phyloP scores from a whole-genome alignment of 257 asterid species.

The Capsicum pubescens region DNA sequence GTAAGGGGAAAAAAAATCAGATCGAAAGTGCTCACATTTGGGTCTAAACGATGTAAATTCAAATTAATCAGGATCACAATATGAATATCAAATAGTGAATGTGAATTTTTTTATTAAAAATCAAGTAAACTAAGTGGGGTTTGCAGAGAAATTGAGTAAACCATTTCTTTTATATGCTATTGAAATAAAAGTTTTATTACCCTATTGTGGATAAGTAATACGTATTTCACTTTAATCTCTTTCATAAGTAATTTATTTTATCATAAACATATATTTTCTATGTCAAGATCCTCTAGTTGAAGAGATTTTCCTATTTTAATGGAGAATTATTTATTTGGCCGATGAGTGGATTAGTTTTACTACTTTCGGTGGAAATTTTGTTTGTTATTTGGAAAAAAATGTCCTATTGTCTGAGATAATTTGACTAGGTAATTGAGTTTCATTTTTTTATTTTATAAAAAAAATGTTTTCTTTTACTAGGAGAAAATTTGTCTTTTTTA shows the following conservation, averaged over 20 bases:
- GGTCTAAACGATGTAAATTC: accelerated
- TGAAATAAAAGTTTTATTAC: neutral
- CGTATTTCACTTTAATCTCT: neutral
- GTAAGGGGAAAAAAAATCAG: accelerated
- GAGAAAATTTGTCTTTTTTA: neutral
- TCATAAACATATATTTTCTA: neutral
- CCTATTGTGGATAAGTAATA: neutral
- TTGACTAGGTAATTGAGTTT: conserved; percentile 13
- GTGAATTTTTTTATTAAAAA: too few relatives aligned
- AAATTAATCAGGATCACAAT: neutral
- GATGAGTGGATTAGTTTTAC: neutral
- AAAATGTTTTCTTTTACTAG: neutral
- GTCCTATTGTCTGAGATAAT: neutral
- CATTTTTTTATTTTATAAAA: neutral
- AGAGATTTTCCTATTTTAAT: neutral
- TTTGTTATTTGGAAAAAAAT: conserved; percentile 16
- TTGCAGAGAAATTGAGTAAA: neutral
- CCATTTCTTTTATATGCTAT: neutral
- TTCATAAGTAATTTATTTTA: neutral
- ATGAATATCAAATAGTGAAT: neutral
- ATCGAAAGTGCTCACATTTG: neutral
- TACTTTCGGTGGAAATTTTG: conserved; percentile 21
- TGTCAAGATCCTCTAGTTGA: neutral
- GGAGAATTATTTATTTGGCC: neutral
- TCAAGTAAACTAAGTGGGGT: neutral